Percentiles rank a stretch among this genome's conserved stretches.
phyloP scores from a whole-genome alignment of 306 rosid genomes.

The Neltuma alba region DNA sequence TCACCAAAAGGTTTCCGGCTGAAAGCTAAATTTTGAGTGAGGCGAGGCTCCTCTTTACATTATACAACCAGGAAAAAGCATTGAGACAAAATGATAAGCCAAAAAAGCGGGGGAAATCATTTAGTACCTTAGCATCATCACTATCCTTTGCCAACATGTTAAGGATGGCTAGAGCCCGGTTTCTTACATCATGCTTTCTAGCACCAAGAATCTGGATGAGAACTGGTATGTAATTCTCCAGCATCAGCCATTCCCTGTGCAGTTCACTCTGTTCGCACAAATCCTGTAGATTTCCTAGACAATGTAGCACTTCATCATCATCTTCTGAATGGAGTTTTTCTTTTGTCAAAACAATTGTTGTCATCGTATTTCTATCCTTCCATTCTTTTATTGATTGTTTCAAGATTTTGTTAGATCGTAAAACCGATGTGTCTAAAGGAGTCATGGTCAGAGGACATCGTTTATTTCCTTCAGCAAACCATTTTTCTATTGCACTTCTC shows the following conservation, averaged over 20 bases:
- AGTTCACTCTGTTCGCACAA: background rate
- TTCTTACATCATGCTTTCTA: background rate
- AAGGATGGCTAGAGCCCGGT: background rate
- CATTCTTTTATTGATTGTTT: background rate
- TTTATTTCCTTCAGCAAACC: background rate
- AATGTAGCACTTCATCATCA: background rate
- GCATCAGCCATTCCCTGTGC: background rate
- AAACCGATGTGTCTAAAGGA: background rate
- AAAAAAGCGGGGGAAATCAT: background rate
- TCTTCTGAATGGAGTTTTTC: background rate
- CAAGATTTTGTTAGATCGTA: background rate
- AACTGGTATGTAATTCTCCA: background rate
- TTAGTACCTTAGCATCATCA: slow-evolving; percentile 4
- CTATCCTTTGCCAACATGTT: background rate
- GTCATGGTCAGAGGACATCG: background rate
- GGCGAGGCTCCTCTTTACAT: background rate
- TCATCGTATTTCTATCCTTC: background rate
- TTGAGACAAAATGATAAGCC: background rate
- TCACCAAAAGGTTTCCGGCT: background rate
- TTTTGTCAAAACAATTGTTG: background rate
- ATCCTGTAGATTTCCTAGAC: background rate
- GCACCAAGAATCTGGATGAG: background rate
- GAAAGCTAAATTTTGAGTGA: background rate
- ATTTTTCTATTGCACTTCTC: background rate
- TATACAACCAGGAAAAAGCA: background rate